Evolutionary conservation across 2,329 filamentous ascomycete species (phyloP), one percentile per base, ranked within the genome.

Genomic region (Colletotrichum sansevieriae): DNA sequence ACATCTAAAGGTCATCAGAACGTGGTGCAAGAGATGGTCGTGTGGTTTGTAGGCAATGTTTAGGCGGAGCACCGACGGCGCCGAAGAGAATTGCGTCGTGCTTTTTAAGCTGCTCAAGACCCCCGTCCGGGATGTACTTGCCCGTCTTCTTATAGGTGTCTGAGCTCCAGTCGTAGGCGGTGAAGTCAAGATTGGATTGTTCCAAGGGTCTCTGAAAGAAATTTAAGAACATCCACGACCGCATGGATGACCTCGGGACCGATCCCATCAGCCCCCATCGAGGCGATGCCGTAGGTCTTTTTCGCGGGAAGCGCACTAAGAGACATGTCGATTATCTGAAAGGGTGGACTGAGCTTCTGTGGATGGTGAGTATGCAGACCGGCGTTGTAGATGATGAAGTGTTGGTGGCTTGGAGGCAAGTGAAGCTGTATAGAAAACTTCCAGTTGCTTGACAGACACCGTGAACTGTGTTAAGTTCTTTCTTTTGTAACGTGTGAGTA

Each of bases 131-230:
- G 9, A 91, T 90, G 74, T 91, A 92, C 71, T 87, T 84, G 2
- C 90, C 90, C 0, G 85, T 89, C 75, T 85, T 84, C 75, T 90
- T 90, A 78, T 90, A 92, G 0, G 84, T 88, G 15, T 89, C 87
- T 0, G 88, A 91, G 72, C 86, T 89, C 90, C 90, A 92, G 76
- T 91, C 88, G 72, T 87, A 90, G 71, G 89, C 80, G 47, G 83
- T 84, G 74, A 92, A 92, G 11, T 87, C 78, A 0, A 93, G 80
- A 9, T 84, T 80, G 76, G 93, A 92, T n/a, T 0, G 85, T 84
- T 44, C 85, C 82, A 1, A 89, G 79, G 1, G 84, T 80, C 39
- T 81, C 75, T 4, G 83, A 80, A 1, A 91, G 76, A 13, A 83
- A 83, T 70, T 88, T 83, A 58, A 93, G 78, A 0, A 90, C 91